Evolutionary conservation across 257 asterid genomes (phyloP).

Genomic region (Solanum chiquidenum): DNA sequence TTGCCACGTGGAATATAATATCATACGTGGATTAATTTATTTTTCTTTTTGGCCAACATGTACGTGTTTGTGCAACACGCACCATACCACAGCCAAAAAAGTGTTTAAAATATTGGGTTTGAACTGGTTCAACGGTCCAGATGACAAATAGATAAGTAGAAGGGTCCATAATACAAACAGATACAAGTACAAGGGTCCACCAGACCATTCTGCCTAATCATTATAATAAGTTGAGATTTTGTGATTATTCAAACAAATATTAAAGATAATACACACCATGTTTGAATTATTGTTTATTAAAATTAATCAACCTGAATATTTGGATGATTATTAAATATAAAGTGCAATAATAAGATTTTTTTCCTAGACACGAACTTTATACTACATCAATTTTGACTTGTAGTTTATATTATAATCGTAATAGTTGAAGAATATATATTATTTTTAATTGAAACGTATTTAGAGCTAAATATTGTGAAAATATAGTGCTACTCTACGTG

Average conservation of each 20-base stretch:
- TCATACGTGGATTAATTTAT: no score
- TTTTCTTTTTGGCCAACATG: no score
- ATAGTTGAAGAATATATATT: background rate
- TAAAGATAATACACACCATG: background rate
- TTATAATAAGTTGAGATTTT: background rate
- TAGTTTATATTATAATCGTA: background rate
- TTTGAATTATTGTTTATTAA: background rate
- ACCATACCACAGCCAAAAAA: no score
- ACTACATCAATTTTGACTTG: background rate
- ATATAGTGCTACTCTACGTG: background rate
- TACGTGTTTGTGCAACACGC: no score
- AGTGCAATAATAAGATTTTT: background rate
- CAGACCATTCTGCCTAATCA: no score
- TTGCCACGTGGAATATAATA: no score
- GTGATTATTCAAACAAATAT: background rate
- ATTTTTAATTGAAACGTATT: background rate
- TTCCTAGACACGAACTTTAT: background rate
- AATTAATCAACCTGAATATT: background rate
- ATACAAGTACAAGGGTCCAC: no score
- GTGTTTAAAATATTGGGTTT: no score
- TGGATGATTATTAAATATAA: background rate
- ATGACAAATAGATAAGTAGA: no score
- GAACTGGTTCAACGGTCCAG: no score
- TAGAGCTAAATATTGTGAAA: background rate
- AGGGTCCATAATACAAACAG: no score